phyloP scores from a whole-genome alignment of 140 eudicot genomes.

The Stevia rebaudiana region DNA sequence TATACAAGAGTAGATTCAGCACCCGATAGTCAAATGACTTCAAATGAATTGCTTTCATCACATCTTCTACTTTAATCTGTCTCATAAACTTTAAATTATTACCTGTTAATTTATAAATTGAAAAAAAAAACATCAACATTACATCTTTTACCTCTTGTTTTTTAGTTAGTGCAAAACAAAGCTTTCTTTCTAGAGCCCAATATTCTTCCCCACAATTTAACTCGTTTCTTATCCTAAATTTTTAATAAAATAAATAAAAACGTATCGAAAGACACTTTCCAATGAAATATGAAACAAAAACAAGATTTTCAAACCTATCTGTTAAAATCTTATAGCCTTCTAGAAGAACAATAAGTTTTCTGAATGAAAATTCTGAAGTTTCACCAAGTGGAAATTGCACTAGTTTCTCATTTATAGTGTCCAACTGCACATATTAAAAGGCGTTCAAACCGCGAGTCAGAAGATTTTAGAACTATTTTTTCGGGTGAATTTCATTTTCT shows the following conservation, averaged over 20 bases:
- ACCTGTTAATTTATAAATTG: neutral
- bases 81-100: slow-evolving; percentile 1
- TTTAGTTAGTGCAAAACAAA: slow-evolving; percentile 50
- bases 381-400: slow-evolving; percentile 31
- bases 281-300: slow-evolving; percentile 10
- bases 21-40: slow-evolving; percentile 95
- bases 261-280: neutral
- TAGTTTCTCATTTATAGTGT: slow-evolving; percentile 69
- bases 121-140: slow-evolving; percentile 2
- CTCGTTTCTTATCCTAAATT: slow-evolving; percentile 73
- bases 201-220: slow-evolving; percentile 69
- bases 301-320: slow-evolving; percentile 41
- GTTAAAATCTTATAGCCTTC: slow-evolving; percentile 57
- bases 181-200: slow-evolving; percentile 88
- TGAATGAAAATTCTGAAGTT: slow-evolving; percentile 39
- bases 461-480: neutral
- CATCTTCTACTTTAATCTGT: slow-evolving; percentile 67
- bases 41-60: slow-evolving; percentile 73
- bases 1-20: slow-evolving; percentile 75
- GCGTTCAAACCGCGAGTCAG: neutral
- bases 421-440: slow-evolving; percentile 56
- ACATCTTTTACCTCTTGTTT: slow-evolving; percentile 48
- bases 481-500: neutral
- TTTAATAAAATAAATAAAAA: slow-evolving; percentile 12
- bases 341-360: slow-evolving; percentile 60